phyloP scores from a whole-genome alignment of 2,329 filamentous ascomycete genomes.

The Calcarisporium arbuscula region DNA sequence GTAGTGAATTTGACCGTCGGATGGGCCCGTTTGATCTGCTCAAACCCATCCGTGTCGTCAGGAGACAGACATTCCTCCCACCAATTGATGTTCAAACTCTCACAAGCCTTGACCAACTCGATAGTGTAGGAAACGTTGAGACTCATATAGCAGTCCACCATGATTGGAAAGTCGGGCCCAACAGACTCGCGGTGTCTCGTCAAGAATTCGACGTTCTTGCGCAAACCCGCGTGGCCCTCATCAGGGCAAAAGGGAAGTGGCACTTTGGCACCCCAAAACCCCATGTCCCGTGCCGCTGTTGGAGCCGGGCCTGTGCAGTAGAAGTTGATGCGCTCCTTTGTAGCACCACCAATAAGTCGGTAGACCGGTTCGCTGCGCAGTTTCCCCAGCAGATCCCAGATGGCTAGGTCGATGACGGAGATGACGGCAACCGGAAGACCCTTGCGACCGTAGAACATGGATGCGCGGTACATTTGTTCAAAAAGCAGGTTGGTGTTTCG shows the following conservation, averaged over 20 bases:
- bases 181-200: conserved; percentile 77
- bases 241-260: conserved; percentile 85
- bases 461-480: conserved; percentile 93
- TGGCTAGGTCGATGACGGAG: conserved; percentile 84
- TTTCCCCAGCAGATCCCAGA: conserved; percentile 92
- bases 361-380: conserved; percentile 89
- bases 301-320: conserved; percentile 93
- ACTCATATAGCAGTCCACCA: conserved; percentile 97
- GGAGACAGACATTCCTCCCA: conserved; percentile 93
- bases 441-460: conserved; percentile 96
- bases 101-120: conserved; percentile 76
- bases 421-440: conserved; percentile 86
- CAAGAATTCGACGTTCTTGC: conserved; percentile 86
- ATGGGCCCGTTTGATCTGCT: conserved; percentile 83
- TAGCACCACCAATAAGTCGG: conserved; percentile 88
- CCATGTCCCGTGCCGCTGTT: conserved; percentile 71
- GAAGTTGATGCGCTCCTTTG: conserved; percentile 75
- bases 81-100: conserved; percentile 88
- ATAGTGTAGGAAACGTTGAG: conserved; percentile 91
- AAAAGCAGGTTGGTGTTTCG: conserved; percentile 88
- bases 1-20: conserved; percentile 91
- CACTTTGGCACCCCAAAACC: conserved; percentile 87
- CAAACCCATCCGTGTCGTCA: conserved; percentile 88
- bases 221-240: conserved; percentile 73
- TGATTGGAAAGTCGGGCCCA: conserved; percentile 84